phyloP scores from a whole-genome alignment of 768 basidiomycete species.

The Panaeolus cyanescens region DNA sequence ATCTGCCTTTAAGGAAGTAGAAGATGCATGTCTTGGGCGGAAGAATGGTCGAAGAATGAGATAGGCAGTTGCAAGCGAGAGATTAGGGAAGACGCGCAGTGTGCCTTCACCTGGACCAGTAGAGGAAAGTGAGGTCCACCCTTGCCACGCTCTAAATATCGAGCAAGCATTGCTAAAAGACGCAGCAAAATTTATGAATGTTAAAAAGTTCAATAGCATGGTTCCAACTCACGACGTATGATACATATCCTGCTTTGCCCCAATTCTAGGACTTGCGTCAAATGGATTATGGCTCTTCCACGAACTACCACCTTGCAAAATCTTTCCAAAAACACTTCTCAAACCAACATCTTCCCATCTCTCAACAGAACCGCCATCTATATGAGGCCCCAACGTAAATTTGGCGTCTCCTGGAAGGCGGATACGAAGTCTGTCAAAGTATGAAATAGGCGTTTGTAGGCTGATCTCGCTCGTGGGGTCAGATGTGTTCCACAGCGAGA shows the following conservation, averaged over 20 bases:
- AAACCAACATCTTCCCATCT: constrained; percentile 55
- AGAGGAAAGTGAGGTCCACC: constrained; percentile 52
- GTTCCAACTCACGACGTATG: constrained; percentile 47
- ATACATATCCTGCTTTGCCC: constrained; percentile 64
- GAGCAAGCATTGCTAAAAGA: constrained; percentile 53
- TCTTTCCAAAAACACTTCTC: constrained; percentile 39
- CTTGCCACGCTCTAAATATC: constrained; percentile 60
- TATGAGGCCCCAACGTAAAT: constrained; percentile 68
- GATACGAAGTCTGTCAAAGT: constrained; percentile 77
- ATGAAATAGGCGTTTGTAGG: constrained; percentile 64
- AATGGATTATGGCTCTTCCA: constrained; percentile 57
- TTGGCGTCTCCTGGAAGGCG: constrained; percentile 69
- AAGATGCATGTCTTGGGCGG: constrained; percentile 30
- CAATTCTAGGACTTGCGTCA: constrained; percentile 45
- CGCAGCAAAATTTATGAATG: no score
- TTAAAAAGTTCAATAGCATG: background rate
- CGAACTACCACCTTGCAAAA: constrained; percentile 41
- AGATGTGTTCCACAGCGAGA: constrained; percentile 60
- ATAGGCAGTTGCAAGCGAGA: constrained; percentile 59
- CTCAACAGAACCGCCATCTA: constrained; percentile 54
- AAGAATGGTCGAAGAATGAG: constrained; percentile 70
- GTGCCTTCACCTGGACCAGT: constrained; percentile 66
- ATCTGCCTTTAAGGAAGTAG: constrained; percentile 35
- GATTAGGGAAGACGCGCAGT: constrained; percentile 59
- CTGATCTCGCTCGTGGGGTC: constrained; percentile 42